phyloP scores from a whole-genome alignment of 164 flowering plant genomes.

The Berberis thunbergii region DNA sequence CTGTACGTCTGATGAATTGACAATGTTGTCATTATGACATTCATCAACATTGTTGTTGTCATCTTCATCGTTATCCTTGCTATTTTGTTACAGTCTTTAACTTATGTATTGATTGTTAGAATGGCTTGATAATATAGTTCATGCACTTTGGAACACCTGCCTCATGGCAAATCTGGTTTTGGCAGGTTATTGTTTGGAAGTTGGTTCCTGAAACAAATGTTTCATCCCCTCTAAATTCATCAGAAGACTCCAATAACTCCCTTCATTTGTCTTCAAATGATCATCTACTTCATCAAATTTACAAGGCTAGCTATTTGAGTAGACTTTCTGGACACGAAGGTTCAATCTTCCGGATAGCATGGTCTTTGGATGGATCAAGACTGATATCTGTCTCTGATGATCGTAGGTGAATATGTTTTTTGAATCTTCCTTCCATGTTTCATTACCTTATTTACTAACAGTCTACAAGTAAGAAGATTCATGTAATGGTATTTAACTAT shows the following conservation, averaged over 20 bases:
- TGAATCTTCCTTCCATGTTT: constrained; percentile 5
- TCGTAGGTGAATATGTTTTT: constrained; percentile 59
- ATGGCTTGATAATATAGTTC: not conserved
- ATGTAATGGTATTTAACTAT: constrained; percentile 6
- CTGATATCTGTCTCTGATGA: constrained; percentile 94
- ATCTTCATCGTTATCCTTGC: too few relatives aligned
- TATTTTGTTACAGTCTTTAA: too few relatives aligned
- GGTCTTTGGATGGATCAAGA: constrained; percentile 78
- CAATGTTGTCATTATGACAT: not conserved
- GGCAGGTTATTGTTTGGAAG: constrained; percentile 86
- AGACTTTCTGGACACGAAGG: constrained; percentile 93
- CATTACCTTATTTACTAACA: not conserved
- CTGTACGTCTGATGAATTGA: not conserved
- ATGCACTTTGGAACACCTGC: not conserved
- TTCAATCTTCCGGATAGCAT: constrained; percentile 83
- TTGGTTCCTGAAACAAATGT: constrained; percentile 21
- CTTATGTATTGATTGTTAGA: not conserved
- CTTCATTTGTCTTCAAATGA: constrained; percentile 4
- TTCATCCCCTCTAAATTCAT: constrained; percentile 13
- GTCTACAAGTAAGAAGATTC: not conserved
- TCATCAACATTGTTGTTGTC: too few relatives aligned
- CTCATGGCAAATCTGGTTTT: constrained; percentile 7
- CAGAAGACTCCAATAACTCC: constrained; percentile 12
- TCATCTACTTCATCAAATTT: constrained; percentile 18
- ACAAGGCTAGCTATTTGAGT: constrained; percentile 34